phyloP scores from a whole-genome alignment of 2,329 filamentous ascomycete species.

The Curvularia verruculosa region DNA sequence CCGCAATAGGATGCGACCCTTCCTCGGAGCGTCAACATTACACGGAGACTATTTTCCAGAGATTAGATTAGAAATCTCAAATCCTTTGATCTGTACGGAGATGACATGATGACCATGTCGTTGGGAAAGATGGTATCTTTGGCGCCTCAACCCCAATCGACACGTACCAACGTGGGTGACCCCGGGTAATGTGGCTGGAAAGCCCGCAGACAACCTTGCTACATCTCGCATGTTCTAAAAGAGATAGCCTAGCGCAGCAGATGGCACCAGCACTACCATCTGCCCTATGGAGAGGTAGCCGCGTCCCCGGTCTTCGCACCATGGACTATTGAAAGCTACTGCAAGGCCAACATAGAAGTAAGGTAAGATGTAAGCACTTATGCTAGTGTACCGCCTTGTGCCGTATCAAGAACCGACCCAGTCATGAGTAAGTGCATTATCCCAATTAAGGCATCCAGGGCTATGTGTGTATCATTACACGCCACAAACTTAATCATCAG shows the following conservation, averaged over 20 bases:
- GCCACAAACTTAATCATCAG: slow-evolving; percentile 23
- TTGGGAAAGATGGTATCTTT: slow-evolving; percentile 5
- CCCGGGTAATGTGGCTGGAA: slow-evolving; percentile 9
- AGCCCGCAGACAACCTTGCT: slow-evolving; percentile 1
- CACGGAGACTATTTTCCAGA: slow-evolving; percentile 2
- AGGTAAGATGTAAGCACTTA: slow-evolving; percentile 8
- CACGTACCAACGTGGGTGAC: neutral
- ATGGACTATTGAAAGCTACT: slow-evolving; percentile 15
- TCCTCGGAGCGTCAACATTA: slow-evolving; percentile 9
- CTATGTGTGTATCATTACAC: slow-evolving; percentile 18
- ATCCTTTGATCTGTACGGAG: neutral
- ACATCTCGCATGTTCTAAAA: slow-evolving; percentile 4
- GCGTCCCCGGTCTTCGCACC: slow-evolving; percentile 4
- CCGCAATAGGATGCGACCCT: slow-evolving; percentile 6
- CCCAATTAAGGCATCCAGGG: neutral
- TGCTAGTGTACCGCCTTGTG: slow-evolving; percentile 3
- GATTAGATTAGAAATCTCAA: neutral
- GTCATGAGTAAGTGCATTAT: slow-evolving; percentile 1
- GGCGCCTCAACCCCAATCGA: neutral
- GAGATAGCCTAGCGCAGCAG: slow-evolving; percentile 5
- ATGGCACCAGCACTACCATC: slow-evolving; percentile 3
- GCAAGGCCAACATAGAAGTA: slow-evolving; percentile 14
- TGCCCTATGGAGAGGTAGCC: slow-evolving; percentile 7
- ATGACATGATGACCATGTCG: slow-evolving; percentile 2
- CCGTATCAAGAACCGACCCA: slow-evolving; percentile 14